Evolutionary conservation across 257 asterid species (phyloP).

Genomic region (Petunia secreta): DNA sequence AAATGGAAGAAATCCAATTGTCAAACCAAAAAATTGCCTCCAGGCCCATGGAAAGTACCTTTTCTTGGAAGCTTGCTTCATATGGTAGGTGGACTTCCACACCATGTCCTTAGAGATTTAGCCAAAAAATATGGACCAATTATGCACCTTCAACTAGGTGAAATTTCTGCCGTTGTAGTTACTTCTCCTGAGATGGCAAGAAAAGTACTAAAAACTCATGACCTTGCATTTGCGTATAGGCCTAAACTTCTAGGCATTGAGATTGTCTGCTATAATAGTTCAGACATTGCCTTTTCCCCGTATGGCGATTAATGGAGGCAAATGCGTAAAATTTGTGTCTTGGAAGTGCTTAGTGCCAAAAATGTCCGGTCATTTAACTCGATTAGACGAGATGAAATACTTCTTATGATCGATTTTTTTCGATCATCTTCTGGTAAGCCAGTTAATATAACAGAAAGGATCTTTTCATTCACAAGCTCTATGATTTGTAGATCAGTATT

Average conservation of each 20-base stretch:
- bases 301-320: conserved; percentile 5
- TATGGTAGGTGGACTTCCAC: background rate
- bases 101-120: conserved; percentile 1
- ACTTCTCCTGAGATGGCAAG: background rate
- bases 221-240: background rate
- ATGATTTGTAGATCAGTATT: background rate
- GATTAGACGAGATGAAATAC: background rate
- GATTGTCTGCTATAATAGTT: background rate
- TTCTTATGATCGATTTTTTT: background rate
- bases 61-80: background rate
- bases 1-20: background rate
- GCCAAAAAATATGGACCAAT: conserved; percentile 38
- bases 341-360: conserved; percentile 30
- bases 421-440: background rate
- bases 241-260: background rate
- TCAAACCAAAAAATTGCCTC: conserved; percentile 29
- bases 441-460: background rate
- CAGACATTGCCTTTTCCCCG: background rate
- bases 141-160: conserved; percentile 27
- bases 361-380: conserved; percentile 29
- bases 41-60: conserved; percentile 42
- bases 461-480: background rate
- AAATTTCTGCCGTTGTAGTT: conserved; percentile 8
- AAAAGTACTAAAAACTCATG: conserved; percentile 10
- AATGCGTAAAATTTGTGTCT: conserved; percentile 37